phyloP scores from a whole-genome alignment of 257 asterid genomes.

The Solanum dulcamara region DNA sequence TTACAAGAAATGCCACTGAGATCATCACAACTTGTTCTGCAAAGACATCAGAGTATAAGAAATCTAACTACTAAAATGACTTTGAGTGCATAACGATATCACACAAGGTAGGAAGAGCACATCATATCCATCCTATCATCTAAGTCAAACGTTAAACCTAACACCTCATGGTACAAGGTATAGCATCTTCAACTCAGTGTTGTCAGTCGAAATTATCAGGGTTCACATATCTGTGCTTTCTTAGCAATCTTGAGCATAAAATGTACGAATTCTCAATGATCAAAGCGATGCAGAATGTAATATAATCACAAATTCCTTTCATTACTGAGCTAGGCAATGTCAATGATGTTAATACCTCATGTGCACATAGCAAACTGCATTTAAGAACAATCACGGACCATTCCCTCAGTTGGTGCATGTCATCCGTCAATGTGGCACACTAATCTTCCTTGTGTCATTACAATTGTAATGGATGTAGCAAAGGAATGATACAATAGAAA shows the following conservation, averaged over 20 bases:
- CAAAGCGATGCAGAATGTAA: not conserved
- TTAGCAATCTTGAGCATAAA: not conserved
- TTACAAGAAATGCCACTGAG: constrained; percentile 70
- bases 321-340: not conserved
- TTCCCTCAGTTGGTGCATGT: not conserved
- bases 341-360: not conserved
- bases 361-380: not conserved
- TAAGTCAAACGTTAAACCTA: not conserved
- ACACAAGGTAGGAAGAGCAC: not conserved
- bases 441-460: not conserved
- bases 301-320: not conserved
- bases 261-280: not conserved
- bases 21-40: constrained; percentile 93
- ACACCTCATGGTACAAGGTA: not conserved
- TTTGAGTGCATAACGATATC: not conserved
- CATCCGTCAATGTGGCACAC: not conserved
- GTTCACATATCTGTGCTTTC: not conserved
- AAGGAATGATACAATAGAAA: not conserved
- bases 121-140: not conserved
- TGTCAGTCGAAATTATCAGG: not conserved
- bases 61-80: not conserved
- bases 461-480: not conserved
- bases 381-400: not conserved
- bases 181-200: not conserved
- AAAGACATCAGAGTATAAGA: constrained; percentile 6